Percentiles rank a stretch among this genome's conserved stretches.
Conservation (phyloP, 768 basidiomycete genomes). For the Termitomyces sp. region DNA sequence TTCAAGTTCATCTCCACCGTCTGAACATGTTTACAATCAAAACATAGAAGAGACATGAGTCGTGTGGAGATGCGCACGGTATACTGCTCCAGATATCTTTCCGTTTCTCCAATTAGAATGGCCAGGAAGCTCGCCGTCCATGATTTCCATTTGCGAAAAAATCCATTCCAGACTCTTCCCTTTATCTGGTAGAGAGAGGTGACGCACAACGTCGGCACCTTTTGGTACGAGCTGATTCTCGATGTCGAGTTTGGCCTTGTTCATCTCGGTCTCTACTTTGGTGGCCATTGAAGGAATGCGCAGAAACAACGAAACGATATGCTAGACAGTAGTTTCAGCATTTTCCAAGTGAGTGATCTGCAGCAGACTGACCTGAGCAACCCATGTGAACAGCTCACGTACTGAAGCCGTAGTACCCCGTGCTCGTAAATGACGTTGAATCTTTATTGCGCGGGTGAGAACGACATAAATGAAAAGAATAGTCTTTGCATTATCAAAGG, state of each 20-base stretch:
- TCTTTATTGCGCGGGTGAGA: constrained; percentile 43
- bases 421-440: constrained; percentile 58
- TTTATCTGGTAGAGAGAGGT: constrained; percentile 58
- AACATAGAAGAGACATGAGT: not conserved
- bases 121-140: constrained; percentile 55
- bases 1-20: constrained; percentile 79
- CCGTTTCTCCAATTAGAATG: constrained; percentile 59
- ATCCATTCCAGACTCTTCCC: constrained; percentile 74
- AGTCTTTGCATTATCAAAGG: constrained; percentile 48
- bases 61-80: constrained; percentile 49
- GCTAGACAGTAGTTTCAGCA: constrained; percentile 28
- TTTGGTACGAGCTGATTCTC: constrained; percentile 64
- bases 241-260: constrained; percentile 57
- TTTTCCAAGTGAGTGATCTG: not conserved
- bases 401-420: constrained; percentile 47
- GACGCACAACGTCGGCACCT: constrained; percentile 54
- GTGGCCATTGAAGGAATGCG: constrained; percentile 54
- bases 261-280: constrained; percentile 62
- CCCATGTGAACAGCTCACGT: constrained; percentile 48
- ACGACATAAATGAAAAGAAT: constrained; percentile 56
- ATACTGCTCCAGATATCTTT: constrained; percentile 81
- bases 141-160: constrained; percentile 68
- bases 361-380: constrained; percentile 41
- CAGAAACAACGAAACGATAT: constrained; percentile 49
- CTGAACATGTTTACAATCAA: constrained; percentile 26